Evolutionary conservation across 108 stramenopile species (phyloP).

Genomic region (Stephanodiscus minutulus): DNA sequence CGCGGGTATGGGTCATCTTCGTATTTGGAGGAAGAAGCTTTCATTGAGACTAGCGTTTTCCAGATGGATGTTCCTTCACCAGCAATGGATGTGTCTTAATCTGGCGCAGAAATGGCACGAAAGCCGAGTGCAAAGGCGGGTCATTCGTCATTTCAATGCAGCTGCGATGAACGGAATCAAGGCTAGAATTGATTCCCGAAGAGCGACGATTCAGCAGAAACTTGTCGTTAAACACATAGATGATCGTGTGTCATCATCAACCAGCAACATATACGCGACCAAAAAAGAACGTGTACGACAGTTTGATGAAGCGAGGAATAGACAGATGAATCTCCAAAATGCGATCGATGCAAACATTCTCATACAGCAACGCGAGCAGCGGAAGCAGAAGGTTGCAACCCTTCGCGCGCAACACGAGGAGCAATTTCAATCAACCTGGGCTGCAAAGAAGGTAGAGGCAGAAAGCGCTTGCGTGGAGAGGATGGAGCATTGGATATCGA

Average conservation of each 20-base stretch:
- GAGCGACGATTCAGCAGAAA: constrained; percentile 21
- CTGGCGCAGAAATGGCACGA: constrained; percentile 18
- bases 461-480: constrained; percentile 7
- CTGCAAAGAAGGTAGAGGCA: constrained; percentile 9
- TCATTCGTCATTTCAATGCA: constrained; percentile 2
- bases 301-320: background rate
- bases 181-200: background rate
- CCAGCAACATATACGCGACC: background rate
- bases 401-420: constrained; percentile 6
- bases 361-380: constrained; percentile 12
- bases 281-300: constrained; percentile 8
- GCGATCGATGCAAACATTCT: constrained; percentile 9
- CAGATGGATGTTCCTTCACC: constrained; percentile 15
- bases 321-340: constrained; percentile 9
- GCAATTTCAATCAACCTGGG: constrained; percentile 20
- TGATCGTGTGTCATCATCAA: background rate
- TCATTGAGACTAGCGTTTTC: constrained; percentile 9
- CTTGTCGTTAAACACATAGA: background rate
- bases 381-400: constrained; percentile 16
- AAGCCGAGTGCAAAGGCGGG: background rate
- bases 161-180: background rate
- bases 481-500: constrained; percentile 18
- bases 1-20: constrained; percentile 21
- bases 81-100: constrained; percentile 2
- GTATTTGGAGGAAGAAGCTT: constrained; percentile 5